Evolutionary conservation across 2,329 filamentous ascomycete species (phyloP), one percentile per base, ranked within the genome.

Genomic region (Diaporthe destruens): DNA sequence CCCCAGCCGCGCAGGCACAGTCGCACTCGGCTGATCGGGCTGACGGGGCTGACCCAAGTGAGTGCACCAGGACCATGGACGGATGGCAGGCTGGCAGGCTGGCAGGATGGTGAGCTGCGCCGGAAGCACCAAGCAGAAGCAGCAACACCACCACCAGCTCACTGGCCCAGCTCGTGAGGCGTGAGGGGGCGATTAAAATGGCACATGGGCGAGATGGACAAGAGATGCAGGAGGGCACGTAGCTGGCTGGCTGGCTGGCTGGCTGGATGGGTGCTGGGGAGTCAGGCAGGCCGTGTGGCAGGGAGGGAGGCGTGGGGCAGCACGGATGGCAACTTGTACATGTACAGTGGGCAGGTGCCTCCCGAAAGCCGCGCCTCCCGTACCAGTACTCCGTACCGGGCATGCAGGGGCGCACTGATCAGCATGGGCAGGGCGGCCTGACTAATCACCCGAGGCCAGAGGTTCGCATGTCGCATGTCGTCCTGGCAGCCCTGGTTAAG

Each of bases 1-100:
- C 61, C 61, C 61, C 47, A 66, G 61, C 61, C 61, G 61, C 32
- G 47, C 61, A 66, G 61, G 44, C 61, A 66, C 32, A 39, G 61
- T 66, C 47, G 47, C 61, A 66, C 61, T 66, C 61, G 61, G 61
- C 61, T 66, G 61, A 53, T 53, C 61, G 61, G 61, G 61, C 61
- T 66, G 61, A 66, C 61, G 61, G 61, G 61, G 47, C 61, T 66
- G 61, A 66, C 47, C 61, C 61, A 53, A n/a, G 61, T 25, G 61
- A n/a, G 61, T 25, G 61, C 47, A 66, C 47, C 32, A 66, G 47
- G n/a, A 39, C 32, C 47, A 53, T 66, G 61, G 61, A 39, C 39
- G 20, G 34, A 11, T 8, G 34, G 34, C 34, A 36, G 34, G 34
- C 34, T 36, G 34, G 34, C 34, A 36, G 29, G 29, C 29, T 29